Evolutionary conservation across 1,284 basidiomycete genomes (phyloP), one percentile per base, ranked within the genome.

Genomic region (Ceratobasidium sp.): DNA sequence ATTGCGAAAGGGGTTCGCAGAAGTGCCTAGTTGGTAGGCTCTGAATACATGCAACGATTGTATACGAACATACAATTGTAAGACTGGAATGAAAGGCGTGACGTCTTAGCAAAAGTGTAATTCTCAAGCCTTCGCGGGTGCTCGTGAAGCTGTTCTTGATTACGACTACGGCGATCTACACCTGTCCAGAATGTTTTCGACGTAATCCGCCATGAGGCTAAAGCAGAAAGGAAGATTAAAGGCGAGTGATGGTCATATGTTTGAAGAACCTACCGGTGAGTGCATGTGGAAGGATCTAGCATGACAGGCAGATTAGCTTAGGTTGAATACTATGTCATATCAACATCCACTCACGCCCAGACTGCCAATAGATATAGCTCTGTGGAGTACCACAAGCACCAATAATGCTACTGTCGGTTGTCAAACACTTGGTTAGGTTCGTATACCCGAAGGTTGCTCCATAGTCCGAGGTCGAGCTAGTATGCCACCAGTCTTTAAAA

Each of bases 1-100:
- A 77, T 89, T 45, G 87, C 85, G 0, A 83, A 82, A 70, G 88
- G 86, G 10, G 76, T 78, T 28, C 64, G 64, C 43, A 14, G 34
- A 23, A 41, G 32, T 45, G 36, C 14, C 2, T 85, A 83, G 70
- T n/a, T n/a, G n/a, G n/a, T n/a, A n/a, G n/a, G n/a, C n/a, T n/a
- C n/a, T n/a, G n/a, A n/a, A n/a, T n/a, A n/a, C n/a, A n/a, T n/a
- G n/a, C n/a, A n/a, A n/a, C n/a, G n/a, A n/a, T n/a, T n/a, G n/a
- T n/a, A n/a, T n/a, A n/a, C n/a, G n/a, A n/a, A n/a, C n/a, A n/a
- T n/a, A n/a, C n/a, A n/a, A n/a, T n/a, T n/a, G n/a, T n/a, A n/a
- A n/a, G n/a, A n/a, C n/a, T n/a, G n/a, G n/a, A n/a, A n/a, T n/a
- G n/a, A n/a, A n/a, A n/a, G n/a, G n/a, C n/a, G n/a, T n/a, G n/a